Evolutionary conservation across 108 stramenopile species (phyloP), one percentile per base, ranked within the genome.

Genomic region (Aurantiochytrium sp.): DNA sequence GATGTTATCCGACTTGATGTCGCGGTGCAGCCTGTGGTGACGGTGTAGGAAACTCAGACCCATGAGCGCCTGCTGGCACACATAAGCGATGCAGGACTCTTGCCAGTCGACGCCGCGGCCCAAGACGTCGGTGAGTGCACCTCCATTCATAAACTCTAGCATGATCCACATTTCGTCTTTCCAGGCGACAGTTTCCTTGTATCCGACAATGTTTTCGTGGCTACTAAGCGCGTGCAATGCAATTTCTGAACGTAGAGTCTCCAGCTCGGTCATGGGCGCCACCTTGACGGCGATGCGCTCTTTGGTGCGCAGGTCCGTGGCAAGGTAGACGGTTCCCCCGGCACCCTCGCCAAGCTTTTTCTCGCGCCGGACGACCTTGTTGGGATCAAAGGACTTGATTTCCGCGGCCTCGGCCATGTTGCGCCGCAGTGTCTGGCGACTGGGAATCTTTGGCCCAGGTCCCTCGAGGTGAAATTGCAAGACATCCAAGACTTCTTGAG

Each of bases 1-100:
- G 12, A 95, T 92, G 90, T 95, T 95, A 72, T 95, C 95, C 60
- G 69, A 87, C 92, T 95, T 95, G 88, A 95, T 93, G 87, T 95
- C 95, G 4, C 95, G 90, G 92, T 95, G 95, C 58, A 95, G 58
- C 25, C 93, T 92, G 49, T 93, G 90, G 58, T 91, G 58, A 35
- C 90, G 72, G 72, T 95, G 95, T 90, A 95, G 91, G 90, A 92
- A 93, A 14, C 92, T 76, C 60, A 95, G 91, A 47, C 91, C 95
- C 90, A 23, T 21, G 45, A 94, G 69, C 35, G 91, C 76, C 88
- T 73, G 58, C 89, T 92, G 87, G 87, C 93, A 93, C 47, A 94
- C 95, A 88, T 92, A 93, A 5, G 94, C 94, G 71, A 95, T 93
- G 92, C 88, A 57, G 28, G 60, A 14, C 91, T 95, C 95, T 53